These are phyloP conservation scores for Allodekkera sacchari DNA, from an alignment of 805 yeast species.

Conservation along the genomic window DNA sequence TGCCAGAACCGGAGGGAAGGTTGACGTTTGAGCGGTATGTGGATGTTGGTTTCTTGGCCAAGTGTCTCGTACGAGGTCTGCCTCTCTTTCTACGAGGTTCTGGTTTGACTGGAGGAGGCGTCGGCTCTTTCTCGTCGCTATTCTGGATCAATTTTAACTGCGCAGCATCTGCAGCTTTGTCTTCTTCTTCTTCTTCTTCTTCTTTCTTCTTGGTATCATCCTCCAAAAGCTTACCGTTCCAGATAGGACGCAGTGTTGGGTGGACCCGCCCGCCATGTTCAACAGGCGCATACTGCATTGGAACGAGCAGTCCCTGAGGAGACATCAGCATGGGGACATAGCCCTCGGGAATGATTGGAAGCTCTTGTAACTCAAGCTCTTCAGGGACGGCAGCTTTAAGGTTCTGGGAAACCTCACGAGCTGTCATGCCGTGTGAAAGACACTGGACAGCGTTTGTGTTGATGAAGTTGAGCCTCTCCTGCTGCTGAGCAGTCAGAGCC, in stretches of 20 bases:
- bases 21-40: too few relatives aligned
- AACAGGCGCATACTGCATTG: constrained; percentile 16
- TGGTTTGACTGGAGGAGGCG: not conserved
- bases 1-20: too few relatives aligned
- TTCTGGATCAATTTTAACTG: not conserved
- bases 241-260: constrained; percentile 5
- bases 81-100: not conserved
- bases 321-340: constrained; percentile 24
- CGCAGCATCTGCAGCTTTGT: not conserved
- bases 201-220: not conserved
- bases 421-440: too few relatives aligned
- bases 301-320: constrained; percentile 21
- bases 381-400: constrained; percentile 8
- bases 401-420: too few relatives aligned
- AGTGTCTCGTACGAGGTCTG: not conserved
- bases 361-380: constrained; percentile 15
- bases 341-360: constrained; percentile 20
- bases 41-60: not conserved
- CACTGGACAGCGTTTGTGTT: too few relatives aligned
- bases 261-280: not conserved
- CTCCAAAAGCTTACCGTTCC: constrained; percentile 2
- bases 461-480: too few relatives aligned
- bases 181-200: not conserved
- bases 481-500: too few relatives aligned
- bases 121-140: not conserved